Evolutionary conservation across 1,284 basidiomycete species (phyloP).

Genomic region (Trichosporon ovoides): DNA sequence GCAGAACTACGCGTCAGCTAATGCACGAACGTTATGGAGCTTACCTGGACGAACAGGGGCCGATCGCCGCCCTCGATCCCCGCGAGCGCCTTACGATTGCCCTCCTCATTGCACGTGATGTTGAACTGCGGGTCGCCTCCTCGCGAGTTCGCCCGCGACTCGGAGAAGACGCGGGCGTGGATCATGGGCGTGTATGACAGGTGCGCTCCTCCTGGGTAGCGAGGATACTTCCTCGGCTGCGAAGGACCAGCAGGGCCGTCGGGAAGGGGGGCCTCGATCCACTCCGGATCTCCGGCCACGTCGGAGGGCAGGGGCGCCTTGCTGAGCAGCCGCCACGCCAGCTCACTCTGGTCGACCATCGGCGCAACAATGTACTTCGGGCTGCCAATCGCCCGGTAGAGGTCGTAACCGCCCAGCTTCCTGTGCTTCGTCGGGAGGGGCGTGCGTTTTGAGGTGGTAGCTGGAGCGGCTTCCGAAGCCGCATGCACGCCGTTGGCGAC

Average conservation of each 20-base stretch:
- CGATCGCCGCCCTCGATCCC: constrained; percentile 57
- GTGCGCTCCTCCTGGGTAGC: constrained; percentile 52
- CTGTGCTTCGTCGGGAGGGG: constrained; percentile 12
- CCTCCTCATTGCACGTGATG: constrained; percentile 54
- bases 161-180: constrained; percentile 78
- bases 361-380: constrained; percentile 88
- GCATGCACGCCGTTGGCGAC: not conserved
- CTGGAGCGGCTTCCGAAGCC: not conserved
- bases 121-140: constrained; percentile 61
- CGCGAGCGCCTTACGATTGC: constrained; percentile 35
- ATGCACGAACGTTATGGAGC: constrained; percentile 8
- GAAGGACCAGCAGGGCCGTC: not conserved
- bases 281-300: constrained; percentile 26
- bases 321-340: constrained; percentile 88
- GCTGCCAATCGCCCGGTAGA: constrained; percentile 74
- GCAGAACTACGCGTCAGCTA: constrained; percentile 60
- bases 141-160: constrained; percentile 39
- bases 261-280: constrained; percentile 15
- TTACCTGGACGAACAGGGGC: constrained; percentile 75
- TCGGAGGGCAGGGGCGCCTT: constrained; percentile 63
- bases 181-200: constrained; percentile 97
- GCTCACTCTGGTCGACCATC: constrained; percentile 96
- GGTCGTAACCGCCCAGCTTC: constrained; percentile 73
- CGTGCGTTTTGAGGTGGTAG: not conserved
- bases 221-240: constrained; percentile 14